phyloP scores from a whole-genome alignment of 129 eudicot species.

The Smallanthus sonchifolius region DNA sequence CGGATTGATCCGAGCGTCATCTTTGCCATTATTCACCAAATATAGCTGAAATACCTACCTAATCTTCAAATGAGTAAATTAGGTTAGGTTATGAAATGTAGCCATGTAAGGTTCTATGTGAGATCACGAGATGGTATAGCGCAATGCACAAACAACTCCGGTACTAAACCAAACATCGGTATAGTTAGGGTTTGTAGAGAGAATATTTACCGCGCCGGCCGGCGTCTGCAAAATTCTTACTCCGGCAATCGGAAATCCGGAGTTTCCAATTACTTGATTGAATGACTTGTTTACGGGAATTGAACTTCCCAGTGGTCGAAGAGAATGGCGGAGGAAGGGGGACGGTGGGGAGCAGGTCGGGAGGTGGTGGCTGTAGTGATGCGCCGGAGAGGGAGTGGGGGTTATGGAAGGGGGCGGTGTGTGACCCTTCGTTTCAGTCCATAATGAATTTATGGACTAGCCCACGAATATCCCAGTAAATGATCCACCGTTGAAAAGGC shows the following conservation, averaged over 20 bases:
- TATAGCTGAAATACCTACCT: background rate
- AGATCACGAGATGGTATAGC: background rate
- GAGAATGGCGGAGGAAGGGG: background rate
- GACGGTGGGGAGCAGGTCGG: background rate
- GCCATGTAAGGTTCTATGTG: background rate
- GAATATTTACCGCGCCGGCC: conserved; percentile 6
- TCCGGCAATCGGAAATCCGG: background rate
- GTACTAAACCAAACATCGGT: background rate
- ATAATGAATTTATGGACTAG: too few relatives aligned
- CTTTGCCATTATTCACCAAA: background rate
- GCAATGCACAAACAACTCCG: background rate
- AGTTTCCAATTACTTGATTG: background rate
- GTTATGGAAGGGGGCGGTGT: too few relatives aligned
- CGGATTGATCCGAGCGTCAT: conserved; percentile 20
- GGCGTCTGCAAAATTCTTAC: conserved; percentile 1
- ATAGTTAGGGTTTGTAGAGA: background rate
- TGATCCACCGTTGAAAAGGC: too few relatives aligned
- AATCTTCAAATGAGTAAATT: background rate
- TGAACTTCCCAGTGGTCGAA: background rate
- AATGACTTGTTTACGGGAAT: background rate
- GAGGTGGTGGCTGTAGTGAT: background rate
- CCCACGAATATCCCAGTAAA: too few relatives aligned
- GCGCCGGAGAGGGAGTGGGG: background rate
- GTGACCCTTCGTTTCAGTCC: too few relatives aligned
- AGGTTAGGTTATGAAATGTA: background rate